Conservation (phyloP, 73 alveolate genomes). For the Durusdinium trenchii region DNA sequence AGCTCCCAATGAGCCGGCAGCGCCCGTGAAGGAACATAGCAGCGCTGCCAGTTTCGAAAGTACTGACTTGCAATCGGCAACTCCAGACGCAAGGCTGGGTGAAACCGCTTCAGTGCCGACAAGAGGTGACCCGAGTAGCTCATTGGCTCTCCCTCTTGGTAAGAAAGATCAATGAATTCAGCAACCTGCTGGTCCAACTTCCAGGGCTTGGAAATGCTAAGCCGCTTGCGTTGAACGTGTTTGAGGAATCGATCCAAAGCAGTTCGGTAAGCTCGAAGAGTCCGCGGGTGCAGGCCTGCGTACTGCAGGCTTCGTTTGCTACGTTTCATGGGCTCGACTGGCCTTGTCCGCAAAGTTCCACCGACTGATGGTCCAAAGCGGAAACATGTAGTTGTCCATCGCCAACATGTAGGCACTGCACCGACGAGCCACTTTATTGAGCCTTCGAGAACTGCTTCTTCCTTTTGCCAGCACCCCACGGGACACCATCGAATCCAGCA, state of each 20-base stretch:
- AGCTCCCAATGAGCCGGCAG: too few species aligned
- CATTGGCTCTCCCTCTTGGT: not conserved
- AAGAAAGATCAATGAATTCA: not conserved
- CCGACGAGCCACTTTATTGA: not conserved
- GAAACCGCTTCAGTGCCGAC: not conserved
- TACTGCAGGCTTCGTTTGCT: not conserved
- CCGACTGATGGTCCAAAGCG: not conserved
- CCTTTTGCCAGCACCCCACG: not conserved
- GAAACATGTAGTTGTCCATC: not conserved
- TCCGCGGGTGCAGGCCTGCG: not conserved
- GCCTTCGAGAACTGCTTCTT: not conserved
- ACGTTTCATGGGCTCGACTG: not conserved
- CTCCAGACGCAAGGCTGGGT: not conserved
- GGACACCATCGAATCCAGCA: not conserved
- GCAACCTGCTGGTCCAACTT: not conserved
- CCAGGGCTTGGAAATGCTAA: not conserved
- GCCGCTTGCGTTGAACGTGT: too few species aligned
- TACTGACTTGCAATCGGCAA: not conserved
- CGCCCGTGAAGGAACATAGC: not conserved
- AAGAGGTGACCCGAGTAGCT: not conserved
- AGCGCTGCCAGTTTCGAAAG: not conserved
- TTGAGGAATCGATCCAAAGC: not conserved
- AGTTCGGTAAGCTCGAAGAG: not conserved
- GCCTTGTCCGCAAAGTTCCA: constrained; percentile 6
- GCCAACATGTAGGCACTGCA: not conserved